Base-by-base conservation (phyloP, 2,329 filamentous ascomycete genomes). In the Alternaria gansuensis region DNA sequence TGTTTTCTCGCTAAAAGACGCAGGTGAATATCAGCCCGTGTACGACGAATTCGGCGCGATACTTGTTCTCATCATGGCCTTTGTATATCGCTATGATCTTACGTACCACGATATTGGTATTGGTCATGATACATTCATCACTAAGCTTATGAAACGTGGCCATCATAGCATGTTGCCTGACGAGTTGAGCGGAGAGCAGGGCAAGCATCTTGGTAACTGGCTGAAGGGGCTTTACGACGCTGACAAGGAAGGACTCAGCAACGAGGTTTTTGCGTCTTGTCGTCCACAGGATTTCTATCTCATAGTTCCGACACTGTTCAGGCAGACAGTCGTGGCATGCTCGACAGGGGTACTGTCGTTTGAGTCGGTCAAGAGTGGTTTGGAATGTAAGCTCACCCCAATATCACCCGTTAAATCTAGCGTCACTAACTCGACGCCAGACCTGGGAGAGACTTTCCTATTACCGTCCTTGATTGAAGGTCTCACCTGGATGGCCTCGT, bases 1-100 rank as follows among this genome's bases (percentile, higher is more conserved):
- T 10, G 44, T 9, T 24, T 2, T 2, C 1, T 21, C 44, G 57
- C 67, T 76, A 48, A 74, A 60, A 8, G 13, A 37, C 13, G 2
- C 33, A 82, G 88, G 87, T 52, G 92, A 95, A 72, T 92, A 92
- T 67, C 91, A 94, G 72, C 91, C 91, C 0, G 87, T 93, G 0
- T 95, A 95, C 67, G 92, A 95, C 70, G 92, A 96, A 67, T 95
- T 94, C 65, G 90, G 91, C 0, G 87, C 90, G 0, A 88, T 93
- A 14, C 78, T 95, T 7, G 82, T 95, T 1, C 81, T 95, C 2
- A 83, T 93, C 0, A 77, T 93, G 51, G 89, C 90, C 0, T 89
- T 93, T 63, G 84, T 89, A n/a, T 86, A 92, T 71, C 88, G 92
- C 13, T 94, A 93, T 69, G 85, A 87, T 51, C 81, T 95, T 9